Evolutionary conservation across 179 eudicot species (phyloP), one percentile per base, ranked within the genome.

Genomic region (Sideroxylon spinosum): DNA sequence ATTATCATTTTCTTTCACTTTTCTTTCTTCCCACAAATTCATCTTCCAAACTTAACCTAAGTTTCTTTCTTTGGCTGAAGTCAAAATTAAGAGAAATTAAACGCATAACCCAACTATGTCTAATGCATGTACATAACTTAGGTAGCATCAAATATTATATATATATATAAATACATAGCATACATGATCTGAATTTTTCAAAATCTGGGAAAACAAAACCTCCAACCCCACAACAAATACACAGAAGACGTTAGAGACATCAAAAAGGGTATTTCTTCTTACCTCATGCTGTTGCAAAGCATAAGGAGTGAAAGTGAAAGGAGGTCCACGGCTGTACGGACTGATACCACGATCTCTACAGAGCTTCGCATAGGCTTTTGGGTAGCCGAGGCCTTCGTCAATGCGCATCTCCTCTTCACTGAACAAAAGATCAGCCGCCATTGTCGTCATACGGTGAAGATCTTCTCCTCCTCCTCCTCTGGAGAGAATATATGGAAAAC

Each of bases 341-440:
- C 86, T 76, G 44, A 89, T 50, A 60, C 86, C 84, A 71, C 87
- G 82, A 80, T 93, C 97, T 67, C 86, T 90, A 53, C 95, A 91
- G 64, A 95, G 85, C 90, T 90, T 91, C 3, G 92, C 88, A 66
- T 85, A 95, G 20, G 97, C 95, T 86, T 83, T 93, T 0, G 98
- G 98, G 82, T 90, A 90, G 63, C 98, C 98, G 23, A 95, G 91
- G 5, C 82, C 88, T 73, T 82, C 80, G 73, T 93, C 95, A 22
- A 91, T 82, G 19, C 61, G 83, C 85, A 93, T 83, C 66, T 95
- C 97, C 19, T 89, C 95, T n/a, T 90, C 86, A 5, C 87, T 76
- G 74, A 91, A 89, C 14, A 85, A 65, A 69, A 82, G 67, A 19
- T 82, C 86, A 20, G 78, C 81, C 69, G 90, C 81, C 69, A 89